Conservation (phyloP, 345 rosid genomes). For the Acer campestre region DNA sequence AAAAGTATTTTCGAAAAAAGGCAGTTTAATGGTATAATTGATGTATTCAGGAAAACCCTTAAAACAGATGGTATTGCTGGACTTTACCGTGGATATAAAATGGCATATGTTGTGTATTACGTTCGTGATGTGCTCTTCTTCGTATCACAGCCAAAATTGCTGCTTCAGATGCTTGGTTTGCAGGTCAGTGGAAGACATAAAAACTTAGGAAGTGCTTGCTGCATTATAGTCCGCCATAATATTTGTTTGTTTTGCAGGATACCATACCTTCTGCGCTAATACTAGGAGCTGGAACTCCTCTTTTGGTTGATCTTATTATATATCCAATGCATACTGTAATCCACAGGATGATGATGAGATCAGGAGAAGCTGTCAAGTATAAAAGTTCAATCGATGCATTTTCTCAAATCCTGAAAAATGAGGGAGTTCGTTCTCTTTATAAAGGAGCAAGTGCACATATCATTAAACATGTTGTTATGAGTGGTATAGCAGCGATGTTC, state of each 20-base stretch:
- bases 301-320: not conserved
- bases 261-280: constrained; percentile 15
- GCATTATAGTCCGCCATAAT: not conserved
- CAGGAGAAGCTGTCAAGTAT: constrained; percentile 41
- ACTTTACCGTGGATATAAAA: too few species aligned
- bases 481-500: too few species aligned
- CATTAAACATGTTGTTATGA: not conserved
- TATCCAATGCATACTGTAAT: not conserved
- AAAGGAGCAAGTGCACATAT: constrained; percentile 4
- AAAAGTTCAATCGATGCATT: constrained; percentile 36
- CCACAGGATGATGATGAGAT: constrained; percentile 43
- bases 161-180: not conserved
- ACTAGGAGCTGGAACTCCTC: not conserved
- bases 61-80: not conserved
- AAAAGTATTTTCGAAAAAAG: too few species aligned
- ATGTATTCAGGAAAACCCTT: not conserved
- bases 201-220: not conserved
- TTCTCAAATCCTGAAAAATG: not conserved
- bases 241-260: constrained; percentile 21
- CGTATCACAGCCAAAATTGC: not conserved
- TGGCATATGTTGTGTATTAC: not conserved
- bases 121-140: not conserved
- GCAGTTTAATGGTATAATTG: not conserved
- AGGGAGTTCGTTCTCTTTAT: not conserved
- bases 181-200: too few species aligned